A percentile compares a stretch with the other conserved stretches of the same genome.
Conservation (phyloP, 208 protist species). For the Angomonas deanei region DNA sequence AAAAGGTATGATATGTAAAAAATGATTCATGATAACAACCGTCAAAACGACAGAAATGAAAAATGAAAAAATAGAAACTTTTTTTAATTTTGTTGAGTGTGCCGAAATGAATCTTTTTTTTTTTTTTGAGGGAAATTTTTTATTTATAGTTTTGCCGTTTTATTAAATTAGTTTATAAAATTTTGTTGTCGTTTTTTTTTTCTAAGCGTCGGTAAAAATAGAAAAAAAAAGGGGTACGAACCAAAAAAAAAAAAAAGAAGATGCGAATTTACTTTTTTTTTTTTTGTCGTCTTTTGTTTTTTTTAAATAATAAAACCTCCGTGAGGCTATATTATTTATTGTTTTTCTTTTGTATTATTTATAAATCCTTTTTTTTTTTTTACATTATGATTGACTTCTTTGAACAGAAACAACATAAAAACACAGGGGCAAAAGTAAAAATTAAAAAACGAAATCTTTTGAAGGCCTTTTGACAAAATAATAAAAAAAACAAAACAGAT, state of each 20-base stretch:
- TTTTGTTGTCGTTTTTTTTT: not conserved
- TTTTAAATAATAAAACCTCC: not conserved
- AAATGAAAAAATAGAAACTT: no score
- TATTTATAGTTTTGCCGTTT: not conserved
- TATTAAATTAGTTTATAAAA: conserved; percentile 1
- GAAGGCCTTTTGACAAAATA: no score
- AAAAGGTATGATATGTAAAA: no score
- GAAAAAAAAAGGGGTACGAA: conserved; percentile 4
- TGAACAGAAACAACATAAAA: not conserved
- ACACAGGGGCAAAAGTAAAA: conserved; percentile 5
- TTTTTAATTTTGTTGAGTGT: no score
- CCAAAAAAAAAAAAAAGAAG: conserved; percentile 9
- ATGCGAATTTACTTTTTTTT: not conserved
- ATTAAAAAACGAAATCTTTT: no score
- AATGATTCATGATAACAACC: no score
- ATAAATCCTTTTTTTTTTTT: not conserved
- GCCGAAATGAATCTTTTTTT: no score
- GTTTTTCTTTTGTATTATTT: not conserved
- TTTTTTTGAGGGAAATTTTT: no score
- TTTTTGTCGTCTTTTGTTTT: not conserved
- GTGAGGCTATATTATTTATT: not conserved
- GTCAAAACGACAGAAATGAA: no score
- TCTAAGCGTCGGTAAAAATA: not conserved
- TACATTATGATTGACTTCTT: not conserved
- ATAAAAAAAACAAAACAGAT: conserved; percentile 1